Evolutionary conservation across 257 asterid species (phyloP), one percentile per base, ranked within the genome.

Genomic region (Pogostemon cablin): DNA sequence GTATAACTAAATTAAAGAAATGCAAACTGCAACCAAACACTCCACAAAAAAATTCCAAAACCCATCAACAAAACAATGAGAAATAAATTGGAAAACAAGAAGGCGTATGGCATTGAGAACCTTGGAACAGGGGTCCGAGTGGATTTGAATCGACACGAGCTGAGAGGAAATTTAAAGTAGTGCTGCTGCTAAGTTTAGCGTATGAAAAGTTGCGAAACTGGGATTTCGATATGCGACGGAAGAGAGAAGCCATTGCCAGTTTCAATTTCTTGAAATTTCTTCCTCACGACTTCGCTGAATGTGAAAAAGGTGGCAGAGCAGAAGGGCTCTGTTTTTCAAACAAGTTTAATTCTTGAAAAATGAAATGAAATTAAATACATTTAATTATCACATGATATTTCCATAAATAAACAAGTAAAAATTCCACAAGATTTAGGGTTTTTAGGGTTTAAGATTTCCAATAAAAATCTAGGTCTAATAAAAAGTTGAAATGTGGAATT

Each of bases 191-290:
- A 5, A 77, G 20, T 75, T 62, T 68, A 44, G 62, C 58, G 4
- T 58, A 62, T 42, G 82, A 64, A 32, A 74, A 52, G 37, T 40
- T 49, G 61, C 12, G 75, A 62, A 43, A 43, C 32, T 69, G 63
- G 56, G 86, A 59, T 76, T 78, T 86, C 20, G 76, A 78, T 39
- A 84, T 52, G 42, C 46, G 82, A 75, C 55, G 75, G 61, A 77
- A 79, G 56, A 80, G 78, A 65, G 83, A 72, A 37, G 85, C 82
- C 84, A 83, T 73, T n/a, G 81, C 80, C 69, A 65, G 70, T 49
- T 46, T 73, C 34, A 5, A 20, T 65, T 69, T 32, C 70, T 76
- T 58, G 7, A 9, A 44, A 57, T 37, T 12, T 55, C 55, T 56
- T 32, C 7, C 2, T 42, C 9, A 39, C 37, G 25, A 3, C 11